phyloP scores from a whole-genome alignment of 202 grass and related monocot genomes.

The Carex arenaria region DNA sequence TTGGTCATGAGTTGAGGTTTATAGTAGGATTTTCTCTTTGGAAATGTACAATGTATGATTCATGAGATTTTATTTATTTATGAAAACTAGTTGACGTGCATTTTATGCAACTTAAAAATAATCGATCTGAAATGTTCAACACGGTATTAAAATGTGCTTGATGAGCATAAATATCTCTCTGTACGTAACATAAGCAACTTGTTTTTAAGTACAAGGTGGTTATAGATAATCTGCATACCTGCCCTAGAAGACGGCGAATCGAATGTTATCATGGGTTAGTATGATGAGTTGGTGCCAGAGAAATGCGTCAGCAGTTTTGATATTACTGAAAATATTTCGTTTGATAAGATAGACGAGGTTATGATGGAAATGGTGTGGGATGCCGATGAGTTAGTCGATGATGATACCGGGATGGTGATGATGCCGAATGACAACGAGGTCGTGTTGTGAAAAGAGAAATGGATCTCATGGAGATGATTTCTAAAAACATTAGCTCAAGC shows the following conservation, averaged over 20 bases:
- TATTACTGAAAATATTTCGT: slow-evolving; percentile 35
- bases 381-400: slow-evolving; percentile 1
- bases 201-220: too few relatives aligned
- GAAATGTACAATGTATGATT: too few relatives aligned
- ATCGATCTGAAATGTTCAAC: too few relatives aligned
- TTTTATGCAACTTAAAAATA: not conserved
- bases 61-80: not conserved
- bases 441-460: slow-evolving; percentile 48
- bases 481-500: slow-evolving; percentile 10
- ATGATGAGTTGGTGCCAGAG: slow-evolving; percentile 24
- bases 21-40: not conserved
- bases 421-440: not conserved
- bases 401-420: not conserved
- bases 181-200: too few relatives aligned
- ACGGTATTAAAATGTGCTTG: too few relatives aligned
- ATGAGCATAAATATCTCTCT: too few relatives aligned
- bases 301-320: slow-evolving; percentile 19
- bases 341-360: slow-evolving; percentile 47
- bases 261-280: too few relatives aligned
- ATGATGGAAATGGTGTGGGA: slow-evolving; percentile 46
- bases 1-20: not conserved
- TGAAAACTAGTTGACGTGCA: not conserved
- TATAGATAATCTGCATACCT: too few relatives aligned
- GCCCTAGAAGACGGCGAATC: too few relatives aligned
- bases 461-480: slow-evolving; percentile 55